Evolutionary conservation across 495 filamentous ascomycete genomes (phyloP).

Genomic region (Venustampulla echinocandica): DNA sequence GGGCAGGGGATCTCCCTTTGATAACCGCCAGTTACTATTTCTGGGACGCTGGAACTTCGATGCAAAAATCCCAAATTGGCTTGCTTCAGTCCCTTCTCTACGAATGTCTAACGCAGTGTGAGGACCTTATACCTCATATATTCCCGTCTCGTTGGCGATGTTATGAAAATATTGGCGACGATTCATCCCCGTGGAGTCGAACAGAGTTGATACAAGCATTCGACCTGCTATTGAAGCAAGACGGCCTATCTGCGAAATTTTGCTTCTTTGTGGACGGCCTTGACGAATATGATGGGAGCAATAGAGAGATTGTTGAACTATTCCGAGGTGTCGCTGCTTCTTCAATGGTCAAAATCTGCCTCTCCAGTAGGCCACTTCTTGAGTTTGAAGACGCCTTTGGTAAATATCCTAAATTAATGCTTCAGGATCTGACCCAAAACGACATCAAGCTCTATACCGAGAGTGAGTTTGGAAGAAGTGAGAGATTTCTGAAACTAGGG

Average conservation of each 20-base stretch:
- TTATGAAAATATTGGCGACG: neutral
- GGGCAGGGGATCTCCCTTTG: conserved; percentile 10
- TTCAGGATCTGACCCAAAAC: conserved; percentile 8
- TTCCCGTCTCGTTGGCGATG: neutral
- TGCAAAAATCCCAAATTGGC: conserved; percentile 35
- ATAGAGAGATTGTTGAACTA: conserved; percentile 7
- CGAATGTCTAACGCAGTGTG: conserved; percentile 24
- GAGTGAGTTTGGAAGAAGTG: neutral
- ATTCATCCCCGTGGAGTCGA: neutral
- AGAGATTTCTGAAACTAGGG: neutral
- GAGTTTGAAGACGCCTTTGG: conserved; percentile 22
- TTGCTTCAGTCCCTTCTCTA: conserved; percentile 35
- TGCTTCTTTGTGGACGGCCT: conserved; percentile 44
- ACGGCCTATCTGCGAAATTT: conserved; percentile 12
- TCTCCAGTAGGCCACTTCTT: conserved; percentile 32
- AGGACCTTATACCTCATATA: neutral
- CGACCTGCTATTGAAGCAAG: conserved; percentile 13
- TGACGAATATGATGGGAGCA: no score
- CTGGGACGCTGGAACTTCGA: conserved; percentile 29
- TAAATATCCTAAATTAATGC: neutral
- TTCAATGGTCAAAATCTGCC: conserved; percentile 35
- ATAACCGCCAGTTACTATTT: conserved; percentile 32
- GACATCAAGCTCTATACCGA: conserved; percentile 4
- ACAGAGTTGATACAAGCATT: neutral
- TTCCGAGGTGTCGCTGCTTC: conserved; percentile 6